Conservation (phyloP, 2,329 filamentous ascomycete species). For the Ophiosphaerella korrae region DNA sequence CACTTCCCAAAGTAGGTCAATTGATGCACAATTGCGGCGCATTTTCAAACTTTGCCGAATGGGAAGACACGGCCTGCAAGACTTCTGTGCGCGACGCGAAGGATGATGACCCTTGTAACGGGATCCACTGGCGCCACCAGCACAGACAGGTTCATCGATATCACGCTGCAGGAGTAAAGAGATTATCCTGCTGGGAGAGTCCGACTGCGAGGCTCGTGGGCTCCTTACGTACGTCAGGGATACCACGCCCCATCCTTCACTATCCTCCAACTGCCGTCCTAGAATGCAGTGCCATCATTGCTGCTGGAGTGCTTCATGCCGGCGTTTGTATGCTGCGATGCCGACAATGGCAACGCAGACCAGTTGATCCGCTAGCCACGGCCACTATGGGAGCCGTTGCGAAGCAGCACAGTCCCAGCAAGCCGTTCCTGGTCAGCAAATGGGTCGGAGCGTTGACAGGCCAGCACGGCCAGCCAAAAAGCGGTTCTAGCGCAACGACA, state of each 20-base stretch:
- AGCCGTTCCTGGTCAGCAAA: conserved; percentile 40
- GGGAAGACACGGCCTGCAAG: conserved; percentile 27
- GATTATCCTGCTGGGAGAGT: conserved; percentile 23
- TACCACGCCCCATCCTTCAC: not conserved
- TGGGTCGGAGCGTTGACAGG: conserved; percentile 40
- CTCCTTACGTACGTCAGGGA: conserved; percentile 7
- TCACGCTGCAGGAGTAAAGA: conserved; percentile 34
- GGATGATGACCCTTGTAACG: conserved; percentile 35
- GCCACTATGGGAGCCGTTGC: conserved; percentile 24
- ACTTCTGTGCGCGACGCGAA: conserved; percentile 32
- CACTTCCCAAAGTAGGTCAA: conserved; percentile 23
- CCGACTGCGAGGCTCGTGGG: conserved; percentile 10
- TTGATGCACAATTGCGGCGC: conserved; percentile 32
- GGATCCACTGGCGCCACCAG: conserved; percentile 28
- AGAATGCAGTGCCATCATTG: not conserved
- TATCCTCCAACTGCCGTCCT: not conserved
- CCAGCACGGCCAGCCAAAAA: conserved; percentile 29
- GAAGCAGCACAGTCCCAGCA: conserved; percentile 27
- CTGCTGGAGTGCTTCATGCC: too few species aligned
- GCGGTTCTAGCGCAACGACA: conserved; percentile 41
- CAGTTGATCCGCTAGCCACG: conserved; percentile 8
- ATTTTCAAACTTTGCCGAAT: conserved; percentile 27
- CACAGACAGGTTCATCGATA: conserved; percentile 36
- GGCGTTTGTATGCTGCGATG: not conserved
- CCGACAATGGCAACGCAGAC: conserved; percentile 3